Evolutionary conservation across 2,329 filamentous ascomycete species (phyloP).

Genomic region (Botrytis aclada): DNA sequence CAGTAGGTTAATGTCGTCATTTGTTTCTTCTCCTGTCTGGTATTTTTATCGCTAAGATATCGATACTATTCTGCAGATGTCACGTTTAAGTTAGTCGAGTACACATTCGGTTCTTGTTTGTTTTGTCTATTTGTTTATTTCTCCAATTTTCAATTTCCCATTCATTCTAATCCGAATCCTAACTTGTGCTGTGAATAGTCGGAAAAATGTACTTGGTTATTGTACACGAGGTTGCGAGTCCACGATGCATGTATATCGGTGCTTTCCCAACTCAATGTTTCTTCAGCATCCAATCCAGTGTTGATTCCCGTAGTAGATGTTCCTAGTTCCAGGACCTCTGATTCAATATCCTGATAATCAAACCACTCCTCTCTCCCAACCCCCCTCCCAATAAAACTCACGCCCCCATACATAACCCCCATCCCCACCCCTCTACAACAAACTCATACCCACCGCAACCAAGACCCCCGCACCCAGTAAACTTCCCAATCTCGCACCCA

Average conservation of each 20-base stretch:
- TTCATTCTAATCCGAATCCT: not conserved
- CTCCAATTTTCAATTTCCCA: not conserved
- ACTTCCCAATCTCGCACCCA: not conserved
- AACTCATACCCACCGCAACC: not conserved
- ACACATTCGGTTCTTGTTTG: not conserved
- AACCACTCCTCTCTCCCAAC: not conserved
- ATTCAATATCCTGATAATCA: not conserved
- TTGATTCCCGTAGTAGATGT: not conserved
- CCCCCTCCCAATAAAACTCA: too few species aligned
- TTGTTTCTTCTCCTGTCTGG: not conserved
- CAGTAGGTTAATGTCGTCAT: too few species aligned
- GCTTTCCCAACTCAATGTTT: not conserved
- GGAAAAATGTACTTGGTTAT: not conserved
- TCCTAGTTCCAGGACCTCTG: too few species aligned
- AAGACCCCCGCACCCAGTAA: not conserved
- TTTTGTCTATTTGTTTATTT: not conserved
- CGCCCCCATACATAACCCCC: not conserved
- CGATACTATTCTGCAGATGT: fast-evolving
- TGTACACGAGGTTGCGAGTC: not conserved
- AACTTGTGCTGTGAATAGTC: not conserved
- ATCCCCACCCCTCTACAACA: not conserved
- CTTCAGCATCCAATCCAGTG: not conserved
- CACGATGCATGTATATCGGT: not conserved
- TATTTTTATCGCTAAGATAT: not conserved
- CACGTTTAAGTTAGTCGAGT: not conserved